phyloP scores from a whole-genome alignment of 2,329 filamentous ascomycete species.

The Neobulgaria alba region DNA sequence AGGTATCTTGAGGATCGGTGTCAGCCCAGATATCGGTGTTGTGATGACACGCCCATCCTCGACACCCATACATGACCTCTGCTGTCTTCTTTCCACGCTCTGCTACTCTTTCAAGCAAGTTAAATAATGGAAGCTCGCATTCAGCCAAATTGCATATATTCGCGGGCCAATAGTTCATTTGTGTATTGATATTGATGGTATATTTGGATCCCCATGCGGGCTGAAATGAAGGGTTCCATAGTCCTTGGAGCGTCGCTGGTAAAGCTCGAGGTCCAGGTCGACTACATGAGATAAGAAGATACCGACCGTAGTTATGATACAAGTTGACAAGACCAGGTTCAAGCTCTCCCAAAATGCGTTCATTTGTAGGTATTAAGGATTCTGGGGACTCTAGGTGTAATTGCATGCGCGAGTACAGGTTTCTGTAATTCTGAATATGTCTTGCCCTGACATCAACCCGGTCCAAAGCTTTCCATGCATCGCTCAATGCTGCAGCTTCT shows the following conservation, averaged over 20 bases:
- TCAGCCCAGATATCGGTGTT: slow-evolving; percentile 30
- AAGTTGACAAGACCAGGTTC: slow-evolving; percentile 22
- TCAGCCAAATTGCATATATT: slow-evolving; percentile 28
- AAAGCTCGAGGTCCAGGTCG: slow-evolving; percentile 25
- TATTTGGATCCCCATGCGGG: slow-evolving; percentile 40
- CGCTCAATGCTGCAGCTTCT: slow-evolving; percentile 20
- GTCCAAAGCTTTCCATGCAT: slow-evolving; percentile 17
- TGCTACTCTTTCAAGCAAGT: slow-evolving; percentile 31
- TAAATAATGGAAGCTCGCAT: slow-evolving; percentile 33
- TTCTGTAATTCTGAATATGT: slow-evolving; percentile 30
- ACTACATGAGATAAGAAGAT: slow-evolving; percentile 32
- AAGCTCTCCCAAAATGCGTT: slow-evolving; percentile 17
- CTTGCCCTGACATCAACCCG: slow-evolving; percentile 19
- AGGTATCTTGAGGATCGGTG: slow-evolving; percentile 27
- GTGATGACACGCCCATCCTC: slow-evolving; percentile 27
- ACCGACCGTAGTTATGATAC: slow-evolving; percentile 33
- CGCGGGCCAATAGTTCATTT: slow-evolving; percentile 45
- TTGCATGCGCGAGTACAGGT: slow-evolving; percentile 27
- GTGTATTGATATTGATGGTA: slow-evolving; percentile 43
- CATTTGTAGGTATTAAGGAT: slow-evolving; percentile 25
- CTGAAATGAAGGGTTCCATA: slow-evolving; percentile 36
- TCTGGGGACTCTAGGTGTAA: slow-evolving; percentile 23
- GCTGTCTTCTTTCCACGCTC: slow-evolving; percentile 28
- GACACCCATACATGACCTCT: slow-evolving; percentile 24
- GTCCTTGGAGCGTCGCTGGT: slow-evolving; percentile 37